Base-by-base conservation (phyloP, 768 basidiomycete genomes). In the Leccinum subgranulosum region DNA sequence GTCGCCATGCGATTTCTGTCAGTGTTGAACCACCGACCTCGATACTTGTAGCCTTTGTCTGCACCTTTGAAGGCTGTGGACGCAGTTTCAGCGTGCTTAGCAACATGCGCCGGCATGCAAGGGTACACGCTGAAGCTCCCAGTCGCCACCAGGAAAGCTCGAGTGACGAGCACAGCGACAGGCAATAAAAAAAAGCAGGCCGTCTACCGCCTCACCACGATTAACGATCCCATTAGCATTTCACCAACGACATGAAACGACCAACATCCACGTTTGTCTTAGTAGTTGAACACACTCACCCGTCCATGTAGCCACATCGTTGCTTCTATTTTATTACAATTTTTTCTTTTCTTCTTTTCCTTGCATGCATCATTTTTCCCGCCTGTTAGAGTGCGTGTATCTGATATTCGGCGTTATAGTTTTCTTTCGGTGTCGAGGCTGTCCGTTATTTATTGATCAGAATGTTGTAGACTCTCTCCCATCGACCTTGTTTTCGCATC, bases 91-190 rank as follows among this genome's bases (percentile, higher is more conserved):
- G 88, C 66, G 90, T 92, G 51, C 83, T 91, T 67, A 91, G 88
- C 72, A 92, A 92, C 76, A 92, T 92, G 90, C 86, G 90, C 60
- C 80, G 90, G 56, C 90, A 92, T 70, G 84, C 89, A 58, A 85
- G 90, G 55, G 85, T 88, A 12, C 90, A 92, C 67, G 76, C 73
- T 27, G 77, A 74, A 39, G 58, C 58, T 46, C 54, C 55, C 3
- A 64, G 52, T 51, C 70, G 69, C 56, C 74, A 74, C 49, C 71
- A 72, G 54, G 81, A 80, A 51, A 63, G 68, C 21, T 76, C 74
- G 19, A 77, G 75, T 57, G 81, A 80, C 53, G 83, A 83, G 49
- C 77, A 75, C 33, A 77, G 75, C 58, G 79, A 79, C 27, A 66
- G 64, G 55, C 64, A 69, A 60, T 70, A 65, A 31, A 67, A 65